A percentile compares a stretch with the other conserved stretches of the same genome.
Evolutionary conservation across 352 stramenopile genomes (phyloP).

Genomic region (Pythium rhizo-oryzae): DNA sequence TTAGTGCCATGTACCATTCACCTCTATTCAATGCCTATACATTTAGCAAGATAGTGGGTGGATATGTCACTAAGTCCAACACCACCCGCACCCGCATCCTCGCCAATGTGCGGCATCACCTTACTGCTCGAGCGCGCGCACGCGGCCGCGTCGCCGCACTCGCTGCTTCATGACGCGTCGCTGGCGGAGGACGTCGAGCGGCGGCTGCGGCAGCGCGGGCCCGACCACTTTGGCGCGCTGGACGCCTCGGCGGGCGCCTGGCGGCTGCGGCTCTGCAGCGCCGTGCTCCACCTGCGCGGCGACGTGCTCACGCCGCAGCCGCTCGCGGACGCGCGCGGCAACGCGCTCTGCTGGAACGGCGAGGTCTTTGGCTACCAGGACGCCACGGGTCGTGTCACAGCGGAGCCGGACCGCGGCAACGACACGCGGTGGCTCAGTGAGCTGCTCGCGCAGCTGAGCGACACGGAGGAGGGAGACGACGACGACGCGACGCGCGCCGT

Average conservation of each 20-base stretch:
- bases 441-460: slow-evolving; percentile 30
- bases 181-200: slow-evolving; percentile 23
- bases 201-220: slow-evolving; percentile 34
- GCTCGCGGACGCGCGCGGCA: slow-evolving; percentile 56
- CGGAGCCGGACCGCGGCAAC: slow-evolving; percentile 30
- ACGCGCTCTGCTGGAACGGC: slow-evolving; percentile 93
- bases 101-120: slow-evolving; percentile 48
- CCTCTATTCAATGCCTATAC: not conserved
- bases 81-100: no score
- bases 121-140: slow-evolving; percentile 27
- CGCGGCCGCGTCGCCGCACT: not conserved
- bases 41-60: not conserved
- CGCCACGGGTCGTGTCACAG: slow-evolving; percentile 9
- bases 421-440: slow-evolving; percentile 57
- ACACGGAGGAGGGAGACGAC: slow-evolving; percentile 24
- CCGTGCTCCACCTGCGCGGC: slow-evolving; percentile 92
- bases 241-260: slow-evolving; percentile 18
- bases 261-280: slow-evolving; percentile 65
- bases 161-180: not conserved
- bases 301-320: slow-evolving; percentile 77
- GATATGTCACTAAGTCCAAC: slow-evolving; percentile 20
- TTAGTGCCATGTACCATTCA: not conserved
- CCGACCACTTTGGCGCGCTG: slow-evolving; percentile 31
- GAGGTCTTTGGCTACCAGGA: slow-evolving; percentile 81
- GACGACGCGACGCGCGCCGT: slow-evolving; percentile 28